Conservation (phyloP, 148 eudicot genomes). For the Salicornia ramosissima region DNA sequence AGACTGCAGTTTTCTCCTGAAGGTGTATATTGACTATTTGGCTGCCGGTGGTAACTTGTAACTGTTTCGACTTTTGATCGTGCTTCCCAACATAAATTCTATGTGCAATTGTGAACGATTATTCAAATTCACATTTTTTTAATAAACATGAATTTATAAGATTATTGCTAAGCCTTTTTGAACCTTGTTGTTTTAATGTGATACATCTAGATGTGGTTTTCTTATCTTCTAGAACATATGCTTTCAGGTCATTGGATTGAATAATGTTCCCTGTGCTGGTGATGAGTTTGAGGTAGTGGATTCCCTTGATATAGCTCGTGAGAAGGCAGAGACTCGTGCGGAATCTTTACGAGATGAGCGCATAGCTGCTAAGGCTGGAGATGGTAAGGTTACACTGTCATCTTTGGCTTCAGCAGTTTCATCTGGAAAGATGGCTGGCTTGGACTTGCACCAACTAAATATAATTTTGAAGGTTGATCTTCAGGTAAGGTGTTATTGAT, state of each 20-base stretch:
- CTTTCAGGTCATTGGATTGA: constrained; percentile 78
- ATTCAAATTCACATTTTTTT: not conserved
- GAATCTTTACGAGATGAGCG: constrained; percentile 56
- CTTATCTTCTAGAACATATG: not conserved
- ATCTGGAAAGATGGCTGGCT: constrained; percentile 52
- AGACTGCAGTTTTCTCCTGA: not conserved
- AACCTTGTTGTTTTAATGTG: not conserved
- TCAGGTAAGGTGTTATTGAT: constrained; percentile 44
- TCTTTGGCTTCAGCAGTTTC: constrained; percentile 89
- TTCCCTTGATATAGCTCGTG: constrained; percentile 84
- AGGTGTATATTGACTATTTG: not conserved
- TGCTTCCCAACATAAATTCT: not conserved
- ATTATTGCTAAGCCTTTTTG: not conserved
- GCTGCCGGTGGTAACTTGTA: not conserved
- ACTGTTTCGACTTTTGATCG: not conserved
- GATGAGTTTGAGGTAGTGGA: constrained; percentile 88
- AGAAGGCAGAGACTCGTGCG: constrained; percentile 65
- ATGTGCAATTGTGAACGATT: not conserved
- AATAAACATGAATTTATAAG: not conserved
- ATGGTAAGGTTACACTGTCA: constrained; percentile 81
- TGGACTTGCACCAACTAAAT: constrained; percentile 89
- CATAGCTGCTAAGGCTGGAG: constrained; percentile 79
- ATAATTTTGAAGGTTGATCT: constrained; percentile 87
- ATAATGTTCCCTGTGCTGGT: constrained; percentile 87
- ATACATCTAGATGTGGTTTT: too few relatives aligned